These are phyloP conservation scores for Xylaria multiplex DNA, from an alignment of 2,329 filamentous ascomycete genomes.

Conservation along the genomic window DNA sequence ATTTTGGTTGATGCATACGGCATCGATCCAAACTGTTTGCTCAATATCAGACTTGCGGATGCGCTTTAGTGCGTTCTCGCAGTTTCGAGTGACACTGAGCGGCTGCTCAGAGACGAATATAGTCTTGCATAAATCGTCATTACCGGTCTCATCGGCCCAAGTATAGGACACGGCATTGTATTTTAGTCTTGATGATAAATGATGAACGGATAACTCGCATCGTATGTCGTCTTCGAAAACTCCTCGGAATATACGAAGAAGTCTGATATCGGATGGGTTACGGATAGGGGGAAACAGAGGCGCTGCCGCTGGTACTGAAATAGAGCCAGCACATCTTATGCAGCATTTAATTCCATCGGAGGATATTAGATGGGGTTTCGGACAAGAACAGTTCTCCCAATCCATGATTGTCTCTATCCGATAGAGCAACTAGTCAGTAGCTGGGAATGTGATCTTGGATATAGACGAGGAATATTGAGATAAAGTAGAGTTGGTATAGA, in stretches of 20 bases:
- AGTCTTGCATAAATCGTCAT: neutral
- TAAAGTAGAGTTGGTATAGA: no score
- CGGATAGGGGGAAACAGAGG: neutral
- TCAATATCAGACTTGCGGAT: neutral
- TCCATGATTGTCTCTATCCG: neutral
- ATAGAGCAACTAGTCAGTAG: no score
- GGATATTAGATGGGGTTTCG: neutral
- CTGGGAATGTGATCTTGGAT: no score
- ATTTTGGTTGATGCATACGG: constrained; percentile 23
- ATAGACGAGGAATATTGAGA: no score
- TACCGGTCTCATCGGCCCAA: neutral
- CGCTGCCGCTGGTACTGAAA: neutral
- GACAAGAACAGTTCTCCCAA: neutral
- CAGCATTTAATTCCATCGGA: neutral
- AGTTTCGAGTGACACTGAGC: neutral
- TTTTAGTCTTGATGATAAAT: neutral
- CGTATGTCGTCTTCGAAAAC: neutral
- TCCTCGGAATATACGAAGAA: neutral
- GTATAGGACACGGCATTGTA: neutral
- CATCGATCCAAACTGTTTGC: constrained; percentile 11
- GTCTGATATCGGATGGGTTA: neutral
- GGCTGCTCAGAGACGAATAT: neutral
- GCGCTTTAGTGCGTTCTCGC: neutral
- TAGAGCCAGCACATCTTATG: neutral
- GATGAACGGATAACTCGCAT: neutral